Conservation (phyloP, 1,139 yeast species). For the Scheffersomyces illinoinensis region DNA sequence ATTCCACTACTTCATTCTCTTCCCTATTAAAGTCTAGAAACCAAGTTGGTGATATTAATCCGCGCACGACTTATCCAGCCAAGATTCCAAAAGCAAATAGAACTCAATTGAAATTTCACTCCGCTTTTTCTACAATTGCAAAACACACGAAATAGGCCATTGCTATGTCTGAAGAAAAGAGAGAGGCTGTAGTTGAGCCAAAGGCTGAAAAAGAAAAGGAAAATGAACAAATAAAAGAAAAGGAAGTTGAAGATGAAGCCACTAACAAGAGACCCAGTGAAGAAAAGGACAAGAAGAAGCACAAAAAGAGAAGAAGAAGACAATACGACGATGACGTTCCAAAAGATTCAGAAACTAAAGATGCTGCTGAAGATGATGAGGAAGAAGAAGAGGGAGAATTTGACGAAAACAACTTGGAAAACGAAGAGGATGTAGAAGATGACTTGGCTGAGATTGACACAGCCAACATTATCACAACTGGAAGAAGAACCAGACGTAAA, state of each 20-base stretch:
- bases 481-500: slow-evolving; percentile 90
- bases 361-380: slow-evolving; percentile 50
- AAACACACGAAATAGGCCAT: not conserved
- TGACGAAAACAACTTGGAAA: slow-evolving; percentile 19
- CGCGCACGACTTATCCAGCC: slow-evolving; percentile 3
- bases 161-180: not conserved
- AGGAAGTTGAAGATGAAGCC: slow-evolving; percentile 28
- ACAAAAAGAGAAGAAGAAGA: slow-evolving; percentile 41
- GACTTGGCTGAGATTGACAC: slow-evolving; percentile 83
- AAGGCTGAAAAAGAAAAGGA: slow-evolving; percentile 12
- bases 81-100: slow-evolving; percentile 11
- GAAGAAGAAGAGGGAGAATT: slow-evolving; percentile 46
- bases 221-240: slow-evolving; percentile 2
- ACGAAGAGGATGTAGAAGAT: slow-evolving; percentile 69
- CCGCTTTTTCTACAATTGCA: not conserved
- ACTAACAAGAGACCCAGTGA: slow-evolving; percentile 11
- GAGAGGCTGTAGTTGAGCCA: not conserved
- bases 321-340: slow-evolving; percentile 34
- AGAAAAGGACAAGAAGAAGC: slow-evolving; percentile 28
- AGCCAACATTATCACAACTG: slow-evolving; percentile 77
- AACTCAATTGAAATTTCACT: slow-evolving; percentile 2
- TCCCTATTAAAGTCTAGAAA: not conserved
- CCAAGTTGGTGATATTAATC: not conserved
- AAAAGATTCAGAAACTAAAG: slow-evolving; percentile 28
- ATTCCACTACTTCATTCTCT: not conserved